Percentiles rank a stretch among this genome's conserved stretches.
Conservation (phyloP, 116 monocot species). For the Cymodocea nodosa region DNA sequence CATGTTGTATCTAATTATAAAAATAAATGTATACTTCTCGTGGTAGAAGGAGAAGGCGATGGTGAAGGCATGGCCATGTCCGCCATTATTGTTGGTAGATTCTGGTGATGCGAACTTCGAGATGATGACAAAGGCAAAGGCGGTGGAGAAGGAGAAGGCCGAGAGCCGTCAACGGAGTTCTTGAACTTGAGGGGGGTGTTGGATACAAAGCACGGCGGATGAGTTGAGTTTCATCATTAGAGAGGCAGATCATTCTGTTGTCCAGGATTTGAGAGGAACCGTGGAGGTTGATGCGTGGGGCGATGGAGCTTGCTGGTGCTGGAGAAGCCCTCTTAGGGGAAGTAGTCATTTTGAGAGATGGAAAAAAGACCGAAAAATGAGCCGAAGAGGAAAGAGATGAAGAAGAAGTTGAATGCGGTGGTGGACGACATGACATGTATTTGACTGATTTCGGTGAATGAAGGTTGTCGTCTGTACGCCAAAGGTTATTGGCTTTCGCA, state of each 20-base stretch:
- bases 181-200: conserved; percentile 29
- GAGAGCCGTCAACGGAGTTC: conserved; percentile 21
- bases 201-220: conserved; percentile 53
- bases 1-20: too few species aligned
- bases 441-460: too few species aligned
- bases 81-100: conserved; percentile 39
- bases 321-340: conserved; percentile 32
- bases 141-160: conserved; percentile 59
- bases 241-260: conserved; percentile 23
- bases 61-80: conserved; percentile 69
- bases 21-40: too few species aligned
- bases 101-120: too few species aligned
- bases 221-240: too few species aligned
- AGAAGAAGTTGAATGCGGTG: neutral
- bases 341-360: conserved; percentile 25
- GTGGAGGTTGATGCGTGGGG: conserved; percentile 19
- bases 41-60: conserved; percentile 16
- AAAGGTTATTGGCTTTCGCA: too few species aligned
- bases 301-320: neutral
- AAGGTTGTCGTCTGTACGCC: too few species aligned
- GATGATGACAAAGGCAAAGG: conserved; percentile 61
- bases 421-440: too few species aligned
- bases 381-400: conserved; percentile 10
- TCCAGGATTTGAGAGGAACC: conserved; percentile 22
- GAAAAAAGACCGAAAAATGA: neutral